A percentile compares a stretch with the other conserved stretches of the same genome.
Conservation (phyloP, 164 flowering plant genomes). For the Platanus orientalis region DNA sequence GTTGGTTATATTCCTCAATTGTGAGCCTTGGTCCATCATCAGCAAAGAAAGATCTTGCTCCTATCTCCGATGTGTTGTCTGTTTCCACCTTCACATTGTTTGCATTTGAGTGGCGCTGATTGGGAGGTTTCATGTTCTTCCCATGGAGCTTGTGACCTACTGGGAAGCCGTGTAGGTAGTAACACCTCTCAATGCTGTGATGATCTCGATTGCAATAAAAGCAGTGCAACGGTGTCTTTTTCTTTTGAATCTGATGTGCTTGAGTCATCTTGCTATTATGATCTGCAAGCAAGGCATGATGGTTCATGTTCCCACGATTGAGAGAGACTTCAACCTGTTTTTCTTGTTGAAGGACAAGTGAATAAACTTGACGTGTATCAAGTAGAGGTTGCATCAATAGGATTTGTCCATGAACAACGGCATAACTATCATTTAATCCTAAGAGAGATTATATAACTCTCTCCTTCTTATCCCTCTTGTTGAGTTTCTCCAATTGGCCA, state of each 20-base stretch:
- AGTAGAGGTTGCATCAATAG: neutral
- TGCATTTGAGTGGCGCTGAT: neutral
- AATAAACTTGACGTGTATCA: neutral
- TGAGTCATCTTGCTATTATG: neutral
- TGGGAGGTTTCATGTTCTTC: neutral
- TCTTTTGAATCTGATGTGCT: neutral
- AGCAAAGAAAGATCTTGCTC: no score
- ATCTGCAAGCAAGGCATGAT: constrained; percentile 1
- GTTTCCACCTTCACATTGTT: no score
- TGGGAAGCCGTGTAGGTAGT: neutral
- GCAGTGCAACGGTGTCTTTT: neutral
- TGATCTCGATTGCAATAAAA: neutral
- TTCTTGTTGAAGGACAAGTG: constrained; percentile 3
- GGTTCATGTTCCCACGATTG: neutral
- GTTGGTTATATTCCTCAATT: neutral
- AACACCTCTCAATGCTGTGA: neutral
- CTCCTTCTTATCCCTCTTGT: no score
- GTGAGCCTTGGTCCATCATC: neutral
- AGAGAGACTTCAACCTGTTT: neutral
- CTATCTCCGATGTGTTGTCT: no score
- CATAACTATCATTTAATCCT: no score
- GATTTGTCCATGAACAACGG: constrained; percentile 5
- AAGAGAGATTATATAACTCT: no score
- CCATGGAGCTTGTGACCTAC: constrained; percentile 1
- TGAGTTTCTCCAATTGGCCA: neutral